Conservation (phyloP, 2,329 filamentous ascomycete genomes). For the Tympanopsis confertula region DNA sequence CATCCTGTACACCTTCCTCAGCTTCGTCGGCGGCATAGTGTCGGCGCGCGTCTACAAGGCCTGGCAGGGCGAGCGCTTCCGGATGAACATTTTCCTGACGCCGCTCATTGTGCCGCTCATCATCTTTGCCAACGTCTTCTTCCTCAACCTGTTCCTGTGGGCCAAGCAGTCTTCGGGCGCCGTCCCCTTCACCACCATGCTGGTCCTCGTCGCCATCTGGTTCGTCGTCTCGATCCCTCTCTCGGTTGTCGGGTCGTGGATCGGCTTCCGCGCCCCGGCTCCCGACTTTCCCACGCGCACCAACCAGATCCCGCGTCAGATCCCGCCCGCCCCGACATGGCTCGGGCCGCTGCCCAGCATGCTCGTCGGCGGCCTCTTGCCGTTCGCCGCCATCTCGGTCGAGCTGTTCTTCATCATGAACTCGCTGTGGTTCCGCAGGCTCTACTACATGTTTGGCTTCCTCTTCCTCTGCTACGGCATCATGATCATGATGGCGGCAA, state of each 20-base stretch:
- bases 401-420: constrained; percentile 99
- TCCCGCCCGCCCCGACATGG: constrained; percentile 73
- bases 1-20: constrained; percentile 83
- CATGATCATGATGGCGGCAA: constrained; percentile 90
- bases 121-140: constrained; percentile 80
- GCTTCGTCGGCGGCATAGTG: constrained; percentile 82
- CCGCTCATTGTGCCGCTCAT: constrained; percentile 75
- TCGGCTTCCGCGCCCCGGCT: constrained; percentile 69
- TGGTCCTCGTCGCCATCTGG: constrained; percentile 87
- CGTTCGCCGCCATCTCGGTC: constrained; percentile 93
- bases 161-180: constrained; percentile 83
- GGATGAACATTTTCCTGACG: constrained; percentile 80
- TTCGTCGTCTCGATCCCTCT: constrained; percentile 91
- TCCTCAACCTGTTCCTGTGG: constrained; percentile 94
- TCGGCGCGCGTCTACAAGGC: constrained; percentile 90
- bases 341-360: constrained; percentile 80
- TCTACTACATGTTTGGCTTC: constrained; percentile 99
- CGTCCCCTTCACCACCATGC: constrained; percentile 93
- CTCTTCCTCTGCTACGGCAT: constrained; percentile 93
- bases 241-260: constrained; percentile 80
- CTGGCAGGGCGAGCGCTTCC: constrained; percentile 86
- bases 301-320: constrained; percentile 96
- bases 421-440: constrained; percentile 95
- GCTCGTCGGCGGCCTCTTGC: constrained; percentile 84
- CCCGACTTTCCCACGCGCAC: constrained; percentile 77